Evolutionary conservation across 2,329 filamentous ascomycete species (phyloP).

Genomic region (Pseudogymnoascus verrucosus): DNA sequence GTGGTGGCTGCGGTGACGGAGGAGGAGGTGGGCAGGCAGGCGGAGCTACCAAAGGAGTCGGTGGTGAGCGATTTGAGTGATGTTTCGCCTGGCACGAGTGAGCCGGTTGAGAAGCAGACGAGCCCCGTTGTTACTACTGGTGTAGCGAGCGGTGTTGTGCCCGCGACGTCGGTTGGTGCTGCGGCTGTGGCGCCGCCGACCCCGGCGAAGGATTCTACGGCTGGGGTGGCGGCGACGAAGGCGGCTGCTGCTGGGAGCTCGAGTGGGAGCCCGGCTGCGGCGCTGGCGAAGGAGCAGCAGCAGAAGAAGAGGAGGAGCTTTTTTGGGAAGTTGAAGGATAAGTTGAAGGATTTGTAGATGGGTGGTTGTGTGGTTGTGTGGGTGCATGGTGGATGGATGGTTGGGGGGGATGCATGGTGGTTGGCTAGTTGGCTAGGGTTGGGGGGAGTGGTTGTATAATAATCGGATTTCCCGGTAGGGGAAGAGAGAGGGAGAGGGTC

Average conservation of each 20-base stretch:
- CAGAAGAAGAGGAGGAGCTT: slow-evolving; percentile 31
- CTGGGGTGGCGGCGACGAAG: slow-evolving; percentile 3
- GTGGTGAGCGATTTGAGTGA: slow-evolving; percentile 16
- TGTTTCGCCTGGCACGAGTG: slow-evolving; percentile 25
- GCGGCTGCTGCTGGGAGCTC: slow-evolving; percentile 20
- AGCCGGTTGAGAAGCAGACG: slow-evolving; percentile 17
- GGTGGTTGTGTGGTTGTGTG: not conserved
- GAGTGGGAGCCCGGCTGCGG: slow-evolving; percentile 13
- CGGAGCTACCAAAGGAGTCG: slow-evolving; percentile 12
- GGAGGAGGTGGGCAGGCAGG: slow-evolving; percentile 21
- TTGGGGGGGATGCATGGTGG: not conserved
- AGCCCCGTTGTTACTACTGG: slow-evolving; percentile 21
- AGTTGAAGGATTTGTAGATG: slow-evolving; percentile 30
- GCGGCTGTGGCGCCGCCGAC: slow-evolving; percentile 12
- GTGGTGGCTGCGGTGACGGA: slow-evolving; percentile 46
- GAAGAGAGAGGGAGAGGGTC: not conserved
- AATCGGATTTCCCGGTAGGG: not conserved
- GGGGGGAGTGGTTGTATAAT: not conserved
- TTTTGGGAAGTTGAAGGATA: slow-evolving; percentile 43
- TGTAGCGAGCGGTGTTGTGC: slow-evolving; percentile 11
- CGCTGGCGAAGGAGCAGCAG: slow-evolving; percentile 22
- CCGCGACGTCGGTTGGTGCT: slow-evolving; percentile 13
- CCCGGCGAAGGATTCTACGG: slow-evolving; percentile 17
- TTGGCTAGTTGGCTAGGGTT: not conserved
- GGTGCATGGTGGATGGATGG: not conserved